These are phyloP conservation scores for Ascochyta koolunga DNA, from an alignment of 2,329 filamentous ascomycete genomes.

Conservation along the genomic window DNA sequence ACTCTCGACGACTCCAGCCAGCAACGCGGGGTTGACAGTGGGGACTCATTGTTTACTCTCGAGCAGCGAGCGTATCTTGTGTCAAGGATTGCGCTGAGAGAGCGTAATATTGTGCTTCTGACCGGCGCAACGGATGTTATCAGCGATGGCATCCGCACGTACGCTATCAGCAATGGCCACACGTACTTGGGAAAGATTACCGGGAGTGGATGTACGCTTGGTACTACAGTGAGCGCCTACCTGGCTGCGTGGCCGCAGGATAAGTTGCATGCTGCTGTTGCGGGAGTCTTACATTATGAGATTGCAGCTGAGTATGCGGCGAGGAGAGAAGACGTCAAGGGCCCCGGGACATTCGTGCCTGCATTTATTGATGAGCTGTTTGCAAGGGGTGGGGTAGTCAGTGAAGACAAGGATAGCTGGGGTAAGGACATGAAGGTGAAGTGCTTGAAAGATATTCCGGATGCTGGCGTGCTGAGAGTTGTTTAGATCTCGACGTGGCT, in stretches of 20 bases:
- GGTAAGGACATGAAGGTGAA: conserved; percentile 21
- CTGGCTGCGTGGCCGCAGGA: conserved; percentile 56
- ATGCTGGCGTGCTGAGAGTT: conserved; percentile 29
- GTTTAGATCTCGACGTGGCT: not conserved
- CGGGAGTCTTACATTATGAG: conserved; percentile 79
- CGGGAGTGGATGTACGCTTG: conserved; percentile 80
- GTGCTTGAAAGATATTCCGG: conserved; percentile 25
- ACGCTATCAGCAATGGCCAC: conserved; percentile 78
- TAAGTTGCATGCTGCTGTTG: conserved; percentile 70
- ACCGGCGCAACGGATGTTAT: conserved; percentile 81
- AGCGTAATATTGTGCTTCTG: conserved; percentile 77
- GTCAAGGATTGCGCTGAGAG: conserved; percentile 67
- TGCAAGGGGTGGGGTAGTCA: conserved; percentile 17
- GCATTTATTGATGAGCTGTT: conserved; percentile 79
- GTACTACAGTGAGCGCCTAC: conserved; percentile 79
- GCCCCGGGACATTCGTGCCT: conserved; percentile 86
- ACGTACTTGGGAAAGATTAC: conserved; percentile 72
- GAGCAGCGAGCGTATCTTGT: conserved; percentile 68
- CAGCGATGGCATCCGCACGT: conserved; percentile 72
- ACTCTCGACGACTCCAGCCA: conserved; percentile 50
- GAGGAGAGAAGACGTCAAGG: conserved; percentile 65
- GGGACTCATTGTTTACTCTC: conserved; percentile 59
- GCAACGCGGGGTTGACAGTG: conserved; percentile 86
- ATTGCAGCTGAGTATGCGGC: conserved; percentile 74
- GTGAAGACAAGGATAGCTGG: conserved; percentile 18